Conservation (phyloP, 2,329 filamentous ascomycete species). For the Alternaria sp. region DNA sequence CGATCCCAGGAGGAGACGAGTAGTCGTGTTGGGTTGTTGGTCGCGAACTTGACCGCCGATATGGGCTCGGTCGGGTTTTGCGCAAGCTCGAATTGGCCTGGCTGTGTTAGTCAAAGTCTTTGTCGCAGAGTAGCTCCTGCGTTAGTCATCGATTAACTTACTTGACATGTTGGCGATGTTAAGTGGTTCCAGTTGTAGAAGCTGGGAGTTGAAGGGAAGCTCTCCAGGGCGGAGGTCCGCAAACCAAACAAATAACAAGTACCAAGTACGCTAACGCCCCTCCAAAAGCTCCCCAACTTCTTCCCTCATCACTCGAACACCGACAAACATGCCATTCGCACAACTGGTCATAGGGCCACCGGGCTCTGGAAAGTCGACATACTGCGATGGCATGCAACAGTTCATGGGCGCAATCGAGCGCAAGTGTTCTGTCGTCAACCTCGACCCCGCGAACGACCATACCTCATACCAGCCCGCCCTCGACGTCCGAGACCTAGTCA, state of each 20-base stretch:
- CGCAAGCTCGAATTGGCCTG: constrained; percentile 77
- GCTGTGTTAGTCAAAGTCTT: neutral
- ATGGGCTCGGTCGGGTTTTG: constrained; percentile 87
- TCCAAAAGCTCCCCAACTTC: constrained; percentile 23
- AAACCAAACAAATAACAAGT: constrained; percentile 17
- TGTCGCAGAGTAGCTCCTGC: neutral
- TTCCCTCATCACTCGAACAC: constrained; percentile 3
- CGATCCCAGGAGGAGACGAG: constrained; percentile 97
- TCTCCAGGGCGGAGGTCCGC: constrained; percentile 30
- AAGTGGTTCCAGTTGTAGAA: constrained; percentile 10
- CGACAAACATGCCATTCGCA: constrained; percentile 63
- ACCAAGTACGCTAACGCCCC: constrained; percentile 27
- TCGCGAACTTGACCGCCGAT: constrained; percentile 85
- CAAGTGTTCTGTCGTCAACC: constrained; percentile 93
- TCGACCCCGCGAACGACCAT: constrained; percentile 95
- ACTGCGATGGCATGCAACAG: constrained; percentile 99
- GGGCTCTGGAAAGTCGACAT: constrained; percentile 94
- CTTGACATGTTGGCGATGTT: constrained; percentile 41
- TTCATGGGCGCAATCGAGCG: constrained; percentile 96
- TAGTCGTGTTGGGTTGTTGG: constrained; percentile 74
- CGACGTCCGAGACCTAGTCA: constrained; percentile 88
- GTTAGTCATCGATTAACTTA: constrained; percentile 14
- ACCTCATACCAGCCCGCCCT: constrained; percentile 88
- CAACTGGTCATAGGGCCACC: constrained; percentile 94
- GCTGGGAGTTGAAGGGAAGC: constrained; percentile 27